Base-by-base conservation (phyloP, 2,329 filamentous ascomycete species). In the Fusarium austroafricanum region DNA sequence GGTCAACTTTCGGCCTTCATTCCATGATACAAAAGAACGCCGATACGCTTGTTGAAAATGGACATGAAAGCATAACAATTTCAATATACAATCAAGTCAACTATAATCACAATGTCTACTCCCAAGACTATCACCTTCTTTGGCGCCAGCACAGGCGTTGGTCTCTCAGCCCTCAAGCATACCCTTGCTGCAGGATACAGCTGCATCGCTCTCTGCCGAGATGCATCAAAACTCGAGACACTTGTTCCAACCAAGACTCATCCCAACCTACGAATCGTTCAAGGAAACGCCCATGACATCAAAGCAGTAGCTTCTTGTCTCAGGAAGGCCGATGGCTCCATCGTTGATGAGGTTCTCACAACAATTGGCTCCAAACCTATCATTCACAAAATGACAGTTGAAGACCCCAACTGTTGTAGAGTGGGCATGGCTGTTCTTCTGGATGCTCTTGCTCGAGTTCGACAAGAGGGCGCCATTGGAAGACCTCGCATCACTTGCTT, bases 71-170 rank as follows among this genome's bases (percentile, higher is more conserved):
- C 31, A 35, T n/a, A 35, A 8, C 33, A 35, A 35, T n/a, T 9
- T 5, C 15, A n/a, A n/a, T n/a, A 35, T 15, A 35, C 6, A n/a
- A 4, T 9, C 15, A 14, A n/a, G 21, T 10, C 23, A 21, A 18
- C 12, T 3, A 10, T 0, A 18, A 21, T 11, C 5, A 43, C 4
- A 12, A 71, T 68, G 60, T 35, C 20, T 4, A n/a, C 57, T 15
- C 3, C 40, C 31, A 74, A 82, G 64, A 80, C 83, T 5, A 74
- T 86, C 55, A 79, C 83, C 43, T 86, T 88, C 77, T 79, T 87
- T 53, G 86, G 86, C 60, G 83, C 84, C 40, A 86, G 82, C 21
- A 82, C 80, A 33, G 86, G 85, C 46, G 79, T 79, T 64, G 84
- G 81, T 53, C 80, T 85, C 56, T 76, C 83, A 4, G 78, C 80